A percentile compares a stretch with the other conserved stretches of the same genome.
phyloP scores from a whole-genome alignment of 306 rosid genomes.

The cucumber (Cucumis sativus) region DNA sequence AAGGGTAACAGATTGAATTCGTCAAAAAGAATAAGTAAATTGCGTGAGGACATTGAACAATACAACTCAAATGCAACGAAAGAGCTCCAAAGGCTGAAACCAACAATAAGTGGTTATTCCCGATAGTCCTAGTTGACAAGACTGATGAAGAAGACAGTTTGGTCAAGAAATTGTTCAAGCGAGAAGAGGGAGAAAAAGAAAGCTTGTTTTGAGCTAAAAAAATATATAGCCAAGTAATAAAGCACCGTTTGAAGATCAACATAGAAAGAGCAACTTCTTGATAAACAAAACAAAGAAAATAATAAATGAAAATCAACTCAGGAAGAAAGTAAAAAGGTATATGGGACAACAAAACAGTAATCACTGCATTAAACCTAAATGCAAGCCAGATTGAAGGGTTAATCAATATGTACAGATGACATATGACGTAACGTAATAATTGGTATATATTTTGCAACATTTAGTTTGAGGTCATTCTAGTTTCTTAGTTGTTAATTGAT shows the following conservation, averaged over 20 bases:
- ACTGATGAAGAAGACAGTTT: not conserved
- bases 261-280: not conserved
- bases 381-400: not conserved
- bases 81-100: not conserved
- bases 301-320: not conserved
- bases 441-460: not conserved
- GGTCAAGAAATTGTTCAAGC: not conserved
- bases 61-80: not conserved
- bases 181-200: not conserved
- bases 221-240: not conserved
- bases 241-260: not conserved
- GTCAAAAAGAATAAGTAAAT: not conserved
- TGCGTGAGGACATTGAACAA: not conserved
- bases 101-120: not conserved
- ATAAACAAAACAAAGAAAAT: not conserved
- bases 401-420: not conserved
- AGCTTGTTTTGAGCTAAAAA: not conserved
- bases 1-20: conserved; percentile 1
- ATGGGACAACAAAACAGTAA: not conserved
- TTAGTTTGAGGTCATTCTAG: not conserved
- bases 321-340: not conserved
- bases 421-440: not conserved
- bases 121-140: not conserved
- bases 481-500: not conserved
- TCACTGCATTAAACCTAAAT: not conserved